Evolutionary conservation across 2,329 filamentous ascomycete genomes (phyloP), one percentile per base, ranked within the genome.

Genomic region (Phoma sp.): DNA sequence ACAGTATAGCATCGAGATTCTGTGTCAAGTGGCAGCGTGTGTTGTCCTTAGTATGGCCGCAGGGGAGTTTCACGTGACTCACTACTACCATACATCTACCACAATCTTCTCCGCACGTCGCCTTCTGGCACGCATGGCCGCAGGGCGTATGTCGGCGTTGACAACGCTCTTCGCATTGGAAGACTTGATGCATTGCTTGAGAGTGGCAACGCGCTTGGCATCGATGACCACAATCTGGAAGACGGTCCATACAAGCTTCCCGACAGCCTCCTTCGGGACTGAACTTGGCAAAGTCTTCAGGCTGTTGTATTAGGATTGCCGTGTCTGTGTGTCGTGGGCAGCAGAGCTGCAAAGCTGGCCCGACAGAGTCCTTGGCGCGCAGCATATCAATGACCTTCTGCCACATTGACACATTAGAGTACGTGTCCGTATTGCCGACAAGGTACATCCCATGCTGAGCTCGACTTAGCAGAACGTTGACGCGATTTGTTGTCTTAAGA

Each of bases 391-490:
- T 69, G 0, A 91, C 84, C 0, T 83, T 62, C 0, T 70, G 63
- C 88, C 88, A 92, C 87, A 91, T 91, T 0, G 72, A 66, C 0
- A 90, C 78, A 17, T 78, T 71, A 0, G 65, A 65, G 25, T 81
- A 87, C 0, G 87, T 91, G 0, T 81, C 69, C 0, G 84, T 66
- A 62, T 91, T 88, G 1, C 89, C 87, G 28, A 92, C 85, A 15
- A 92, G 76, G 64, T 87, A 89, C 81, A 92, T 85, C 0, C 88
- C 87, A 60, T 91, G 84, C 59, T 85, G 77, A 0, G 88, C 88
- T 5, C 89, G 83, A 32, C 83, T 87, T 0, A 91, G 75, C 0
- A 90, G 76, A 0, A 91, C 87, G 52, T 91, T 90, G 71, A 91
- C 86, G 0, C 88, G 81, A 60, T 92, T 90, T 0, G 81, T 76